Evolutionary conservation across 2,329 filamentous ascomycete species (phyloP).

Genomic region (Paecilomyces sp.): DNA sequence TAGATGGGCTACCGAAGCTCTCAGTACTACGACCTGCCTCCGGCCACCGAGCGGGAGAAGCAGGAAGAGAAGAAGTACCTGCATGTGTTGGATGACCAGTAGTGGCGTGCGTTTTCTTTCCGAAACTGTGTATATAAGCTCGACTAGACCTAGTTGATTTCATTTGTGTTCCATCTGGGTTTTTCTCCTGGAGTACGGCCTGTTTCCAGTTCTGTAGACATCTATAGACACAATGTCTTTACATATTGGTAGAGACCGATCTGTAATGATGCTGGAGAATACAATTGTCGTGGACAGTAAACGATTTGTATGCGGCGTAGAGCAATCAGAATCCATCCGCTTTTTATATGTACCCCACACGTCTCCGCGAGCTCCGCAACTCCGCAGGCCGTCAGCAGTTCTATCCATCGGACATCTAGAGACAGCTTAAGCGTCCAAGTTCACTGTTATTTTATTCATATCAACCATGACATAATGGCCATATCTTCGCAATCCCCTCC

Average conservation of each 20-base stretch:
- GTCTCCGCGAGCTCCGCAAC: not conserved
- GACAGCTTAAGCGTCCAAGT: not conserved
- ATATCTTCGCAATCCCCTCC: not conserved
- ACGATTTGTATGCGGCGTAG: not conserved
- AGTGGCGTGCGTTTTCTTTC: conserved; percentile 30
- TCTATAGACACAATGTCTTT: not conserved
- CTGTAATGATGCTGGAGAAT: not conserved
- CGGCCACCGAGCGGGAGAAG: conserved; percentile 90
- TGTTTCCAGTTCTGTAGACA: not conserved
- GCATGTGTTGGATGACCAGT: conserved; percentile 86
- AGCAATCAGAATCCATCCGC: not conserved
- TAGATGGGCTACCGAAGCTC: conserved; percentile 87
- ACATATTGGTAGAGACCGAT: not conserved
- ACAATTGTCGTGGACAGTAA: not conserved
- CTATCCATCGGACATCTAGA: not conserved
- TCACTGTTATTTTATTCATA: not conserved
- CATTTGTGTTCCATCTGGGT: conserved; percentile 6
- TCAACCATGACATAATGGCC: not conserved
- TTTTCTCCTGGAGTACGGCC: not conserved
- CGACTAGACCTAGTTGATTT: conserved; percentile 30
- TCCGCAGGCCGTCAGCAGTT: not conserved
- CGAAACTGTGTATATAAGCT: conserved; percentile 32
- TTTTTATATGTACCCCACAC: not conserved
- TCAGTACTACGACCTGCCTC: conserved; percentile 85
- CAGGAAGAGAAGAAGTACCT: conserved; percentile 93